These are phyloP conservation scores for Eutrema yunnanense DNA, from an alignment of 345 rosid genomes.

Conservation along the genomic window DNA sequence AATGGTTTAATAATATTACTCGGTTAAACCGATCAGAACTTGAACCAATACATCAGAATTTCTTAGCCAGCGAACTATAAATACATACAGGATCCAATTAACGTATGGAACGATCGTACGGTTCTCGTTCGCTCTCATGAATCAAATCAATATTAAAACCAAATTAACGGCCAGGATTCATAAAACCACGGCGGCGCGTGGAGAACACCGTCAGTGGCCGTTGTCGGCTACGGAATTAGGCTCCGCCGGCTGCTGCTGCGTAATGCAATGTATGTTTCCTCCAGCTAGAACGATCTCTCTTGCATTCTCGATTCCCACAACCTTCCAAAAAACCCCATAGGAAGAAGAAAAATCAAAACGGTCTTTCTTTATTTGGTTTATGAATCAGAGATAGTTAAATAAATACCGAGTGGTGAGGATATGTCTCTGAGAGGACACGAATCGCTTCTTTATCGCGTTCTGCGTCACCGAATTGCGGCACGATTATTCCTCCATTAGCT, in stretches of 20 bases:
- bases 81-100: background rate
- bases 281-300: slow-evolving; percentile 88
- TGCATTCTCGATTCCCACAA: slow-evolving; percentile 68
- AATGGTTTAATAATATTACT: background rate
- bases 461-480: slow-evolving; percentile 77
- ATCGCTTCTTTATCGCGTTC: slow-evolving; percentile 79
- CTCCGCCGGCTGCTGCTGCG: slow-evolving; percentile 76
- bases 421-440: slow-evolving; percentile 57
- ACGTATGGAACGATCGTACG: background rate
- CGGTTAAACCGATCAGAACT: background rate
- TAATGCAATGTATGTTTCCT: slow-evolving; percentile 93
- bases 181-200: background rate
- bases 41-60: background rate
- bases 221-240: slow-evolving; percentile 6
- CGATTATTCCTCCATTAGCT: slow-evolving; percentile 63
- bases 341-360: background rate
- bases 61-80: background rate
- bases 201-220: background rate
- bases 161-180: slow-evolving; percentile 10
- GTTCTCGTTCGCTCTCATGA: background rate
- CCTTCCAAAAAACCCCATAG: slow-evolving; percentile 29
- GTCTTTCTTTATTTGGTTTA: background rate
- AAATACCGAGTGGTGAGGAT: slow-evolving; percentile 61
- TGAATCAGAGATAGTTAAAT: slow-evolving; percentile 5
- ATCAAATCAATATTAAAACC: background rate